phyloP scores from a whole-genome alignment of 2,329 filamentous ascomycete genomes.

The Xylaria hypoxylon region DNA sequence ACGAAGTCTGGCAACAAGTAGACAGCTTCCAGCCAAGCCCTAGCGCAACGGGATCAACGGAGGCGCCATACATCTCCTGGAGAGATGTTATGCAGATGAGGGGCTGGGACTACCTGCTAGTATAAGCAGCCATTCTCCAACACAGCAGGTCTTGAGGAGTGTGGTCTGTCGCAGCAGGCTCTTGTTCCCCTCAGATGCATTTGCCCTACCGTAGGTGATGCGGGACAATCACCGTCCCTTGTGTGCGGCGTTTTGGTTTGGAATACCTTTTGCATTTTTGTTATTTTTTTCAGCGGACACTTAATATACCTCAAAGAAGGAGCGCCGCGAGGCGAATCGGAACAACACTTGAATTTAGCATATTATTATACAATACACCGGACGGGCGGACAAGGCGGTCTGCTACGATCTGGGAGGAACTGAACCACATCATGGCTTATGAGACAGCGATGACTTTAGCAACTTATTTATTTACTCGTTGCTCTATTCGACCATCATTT shows the following conservation, averaged over 20 bases:
- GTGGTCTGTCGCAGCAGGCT: slow-evolving; percentile 30
- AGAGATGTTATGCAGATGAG: slow-evolving; percentile 92
- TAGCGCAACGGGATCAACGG: slow-evolving; percentile 52
- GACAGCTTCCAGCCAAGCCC: slow-evolving; percentile 60
- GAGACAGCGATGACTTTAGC: slow-evolving; percentile 46
- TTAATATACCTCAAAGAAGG: slow-evolving; percentile 50
- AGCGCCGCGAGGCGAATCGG: slow-evolving; percentile 51
- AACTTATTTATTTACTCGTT: slow-evolving; percentile 31
- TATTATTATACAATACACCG: slow-evolving; percentile 47
- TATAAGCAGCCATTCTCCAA: slow-evolving; percentile 63
- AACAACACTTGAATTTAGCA: slow-evolving; percentile 50
- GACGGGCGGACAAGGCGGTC: slow-evolving; percentile 40
- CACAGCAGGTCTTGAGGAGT: slow-evolving; percentile 55
- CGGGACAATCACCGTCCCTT: slow-evolving; percentile 54
- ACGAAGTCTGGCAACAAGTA: slow-evolving; percentile 87
- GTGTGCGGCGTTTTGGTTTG: slow-evolving; percentile 43
- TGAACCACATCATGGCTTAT: slow-evolving; percentile 48
- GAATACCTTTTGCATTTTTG: slow-evolving; percentile 44
- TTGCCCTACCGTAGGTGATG: slow-evolving; percentile 51
- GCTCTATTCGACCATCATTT: slow-evolving; percentile 32
- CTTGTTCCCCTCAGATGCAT: slow-evolving; percentile 41
- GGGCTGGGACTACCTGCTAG: slow-evolving; percentile 91
- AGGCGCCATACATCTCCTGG: slow-evolving; percentile 85
- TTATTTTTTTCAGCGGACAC: slow-evolving; percentile 43
- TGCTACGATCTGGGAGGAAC: slow-evolving; percentile 43